phyloP scores from a whole-genome alignment of 2,329 filamentous ascomycete species.

The Coleophoma eucalyptorum region DNA sequence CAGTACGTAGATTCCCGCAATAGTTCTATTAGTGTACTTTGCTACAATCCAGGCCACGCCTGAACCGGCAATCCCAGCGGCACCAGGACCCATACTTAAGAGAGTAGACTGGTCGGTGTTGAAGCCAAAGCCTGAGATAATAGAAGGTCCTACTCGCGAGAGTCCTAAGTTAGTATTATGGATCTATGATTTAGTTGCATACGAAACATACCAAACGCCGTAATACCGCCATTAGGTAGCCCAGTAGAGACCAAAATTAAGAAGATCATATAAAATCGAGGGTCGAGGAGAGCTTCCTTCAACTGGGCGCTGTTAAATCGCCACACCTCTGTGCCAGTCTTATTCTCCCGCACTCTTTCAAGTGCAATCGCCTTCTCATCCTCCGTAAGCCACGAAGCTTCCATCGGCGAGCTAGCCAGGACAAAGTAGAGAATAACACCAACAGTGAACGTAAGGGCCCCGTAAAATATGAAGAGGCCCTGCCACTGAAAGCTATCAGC shows the following conservation, averaged over 20 bases:
- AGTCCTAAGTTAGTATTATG: not conserved
- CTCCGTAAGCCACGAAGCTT: constrained; percentile 49
- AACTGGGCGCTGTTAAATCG: constrained; percentile 46
- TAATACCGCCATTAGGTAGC: constrained; percentile 27
- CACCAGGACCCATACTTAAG: not conserved
- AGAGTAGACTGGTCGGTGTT: not conserved
- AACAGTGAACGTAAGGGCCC: not conserved
- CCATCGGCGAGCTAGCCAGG: not conserved
- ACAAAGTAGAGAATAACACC: not conserved
- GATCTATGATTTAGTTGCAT: not conserved
- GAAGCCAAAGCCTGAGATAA: not conserved
- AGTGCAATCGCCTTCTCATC: constrained; percentile 49
- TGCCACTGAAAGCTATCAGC: constrained; percentile 21
- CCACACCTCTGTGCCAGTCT: constrained; percentile 21
- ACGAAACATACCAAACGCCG: constrained; percentile 18
- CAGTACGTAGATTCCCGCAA: not conserved
- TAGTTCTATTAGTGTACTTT: not conserved
- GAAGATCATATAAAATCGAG: not conserved
- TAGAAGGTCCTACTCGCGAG: not conserved
- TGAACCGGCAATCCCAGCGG: not conserved
- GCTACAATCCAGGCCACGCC: not conserved
- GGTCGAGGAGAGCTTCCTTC: constrained; percentile 34
- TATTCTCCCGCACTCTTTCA: constrained; percentile 38
- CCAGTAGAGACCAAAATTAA: not conserved
- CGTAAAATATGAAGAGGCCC: constrained; percentile 31